Base-by-base conservation (phyloP, 169 alveolate species). In the Eimeria brunetti region DNA sequence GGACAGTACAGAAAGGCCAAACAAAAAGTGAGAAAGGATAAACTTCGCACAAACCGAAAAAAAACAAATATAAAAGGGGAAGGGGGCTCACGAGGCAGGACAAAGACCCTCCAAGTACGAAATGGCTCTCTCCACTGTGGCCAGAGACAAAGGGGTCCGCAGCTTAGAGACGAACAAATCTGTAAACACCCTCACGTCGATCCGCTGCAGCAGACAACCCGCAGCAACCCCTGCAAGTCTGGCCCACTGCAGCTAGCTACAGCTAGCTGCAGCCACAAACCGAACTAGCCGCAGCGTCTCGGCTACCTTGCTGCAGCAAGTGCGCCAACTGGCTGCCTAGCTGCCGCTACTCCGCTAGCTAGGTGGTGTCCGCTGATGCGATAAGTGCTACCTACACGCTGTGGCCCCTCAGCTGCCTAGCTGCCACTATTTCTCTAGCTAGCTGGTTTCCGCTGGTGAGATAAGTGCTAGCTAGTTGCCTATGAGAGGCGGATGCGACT, bases 81-180 rank as follows among this genome's bases (percentile, higher is more conserved):
- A 9, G 41, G 33, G 36, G 49, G 36, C 92, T 86, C 60, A 86
- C 92, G 92, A 33, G 46, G 64, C 46, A 14, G 92, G 92, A n/a
- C 58, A 38, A 36, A 86, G 78, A 33, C 92, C 81, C 33, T 86
- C 92, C 36, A 86, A 30, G 14, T 20, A 62, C 62, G 62, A 12
- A 36, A 86, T 46, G 12, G 92, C 92, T 44, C 83, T 60, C 67
- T 86, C 92, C 46, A 86, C 92, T 30, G 92, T 49, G 38, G 78
- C 44, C 44, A 62, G 67, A 86, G 92, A 44, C 78, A 86, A n/a
- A 3, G 92, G 92, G 5, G 81, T 86, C 49, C 78, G 62, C 51
- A 86, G 81, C 22, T 62, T 86, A 16, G 92, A 86, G 20, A 86
- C 92, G 62, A 86, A 86, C 62, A 86, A 33, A 60, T 86, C 92